phyloP scores from a whole-genome alignment of 257 asterid genomes.

The Asclepias syriaca region DNA sequence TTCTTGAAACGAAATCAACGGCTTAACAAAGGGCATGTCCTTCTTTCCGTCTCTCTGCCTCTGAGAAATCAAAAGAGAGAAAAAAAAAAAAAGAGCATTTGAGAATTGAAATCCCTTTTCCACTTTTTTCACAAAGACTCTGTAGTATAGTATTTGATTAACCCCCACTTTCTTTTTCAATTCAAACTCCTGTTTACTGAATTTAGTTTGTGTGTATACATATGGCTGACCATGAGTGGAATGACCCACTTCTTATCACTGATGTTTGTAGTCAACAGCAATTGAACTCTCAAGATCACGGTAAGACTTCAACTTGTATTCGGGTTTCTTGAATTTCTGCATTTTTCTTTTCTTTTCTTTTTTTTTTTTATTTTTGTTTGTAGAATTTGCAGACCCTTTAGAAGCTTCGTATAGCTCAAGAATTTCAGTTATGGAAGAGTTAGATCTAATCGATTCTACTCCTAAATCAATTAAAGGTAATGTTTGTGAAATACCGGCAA shows the following conservation, averaged over 20 bases:
- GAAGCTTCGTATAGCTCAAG: conserved; percentile 22
- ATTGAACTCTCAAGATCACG: conserved; percentile 23
- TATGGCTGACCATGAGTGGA: conserved; percentile 51
- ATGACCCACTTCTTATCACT: conserved; percentile 73
- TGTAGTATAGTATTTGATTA: conserved; percentile 17
- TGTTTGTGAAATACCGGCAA: background rate
- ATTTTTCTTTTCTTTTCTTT: conserved; percentile 9
- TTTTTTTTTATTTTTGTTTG: background rate
- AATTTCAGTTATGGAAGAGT: conserved; percentile 40
- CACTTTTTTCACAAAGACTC: conserved; percentile 15
- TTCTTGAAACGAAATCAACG: conserved; percentile 45
- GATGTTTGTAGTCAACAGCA: conserved; percentile 49
- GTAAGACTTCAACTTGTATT: conserved; percentile 22
- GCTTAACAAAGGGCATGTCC: conserved; percentile 24
- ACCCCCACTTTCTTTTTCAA: conserved; percentile 16
- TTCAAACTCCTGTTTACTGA: conserved; percentile 31
- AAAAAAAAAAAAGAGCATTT: conserved; percentile 28
- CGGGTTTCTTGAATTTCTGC: background rate
- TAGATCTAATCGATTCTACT: conserved; percentile 29
- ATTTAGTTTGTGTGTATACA: conserved; percentile 18
- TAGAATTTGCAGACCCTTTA: conserved; percentile 41
- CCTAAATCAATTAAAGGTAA: conserved; percentile 51
- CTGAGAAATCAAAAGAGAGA: conserved; percentile 14
- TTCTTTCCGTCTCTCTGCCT: conserved; percentile 2
- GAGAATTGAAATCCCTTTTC: conserved; percentile 23